Evolutionary conservation across 345 rosid species (phyloP).

Genomic region (Populus tremula): DNA sequence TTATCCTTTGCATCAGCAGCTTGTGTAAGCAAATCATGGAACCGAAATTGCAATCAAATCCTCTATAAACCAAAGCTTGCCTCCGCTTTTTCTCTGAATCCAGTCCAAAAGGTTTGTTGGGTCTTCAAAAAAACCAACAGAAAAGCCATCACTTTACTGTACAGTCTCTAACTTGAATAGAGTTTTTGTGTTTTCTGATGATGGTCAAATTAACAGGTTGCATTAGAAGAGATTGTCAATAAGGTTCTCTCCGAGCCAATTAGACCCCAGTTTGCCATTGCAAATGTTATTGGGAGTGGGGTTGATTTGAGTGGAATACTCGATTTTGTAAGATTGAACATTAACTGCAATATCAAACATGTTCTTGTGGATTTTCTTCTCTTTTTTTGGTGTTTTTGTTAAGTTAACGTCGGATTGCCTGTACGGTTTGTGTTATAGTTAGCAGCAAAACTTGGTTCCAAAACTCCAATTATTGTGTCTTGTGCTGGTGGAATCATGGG

Average conservation of each 20-base stretch:
- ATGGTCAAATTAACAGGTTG: slow-evolving; percentile 27
- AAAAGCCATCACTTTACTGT: too few relatives aligned
- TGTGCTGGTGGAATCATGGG: slow-evolving; percentile 51
- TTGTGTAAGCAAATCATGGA: slow-evolving; percentile 51
- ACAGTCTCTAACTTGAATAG: not conserved
- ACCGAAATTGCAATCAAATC: slow-evolving; percentile 28
- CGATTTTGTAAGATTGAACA: slow-evolving; percentile 22
- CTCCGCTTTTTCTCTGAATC: slow-evolving; percentile 47
- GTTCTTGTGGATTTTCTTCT: not conserved
- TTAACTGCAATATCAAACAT: not conserved
- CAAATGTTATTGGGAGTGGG: slow-evolving; percentile 20
- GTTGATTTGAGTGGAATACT: slow-evolving; percentile 14
- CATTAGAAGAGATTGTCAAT: slow-evolving; percentile 48
- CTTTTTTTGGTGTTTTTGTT: not conserved
- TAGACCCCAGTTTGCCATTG: slow-evolving; percentile 59
- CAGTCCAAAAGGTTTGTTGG: slow-evolving; percentile 20
- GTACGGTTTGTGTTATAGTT: slow-evolving; percentile 27
- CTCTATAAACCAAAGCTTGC: slow-evolving; percentile 52
- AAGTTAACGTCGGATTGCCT: too few relatives aligned
- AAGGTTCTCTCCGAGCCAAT: slow-evolving; percentile 60
- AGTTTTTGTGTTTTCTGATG: not conserved
- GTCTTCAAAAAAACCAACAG: not conserved
- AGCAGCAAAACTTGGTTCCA: slow-evolving; percentile 33
- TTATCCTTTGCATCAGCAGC: slow-evolving; percentile 23
- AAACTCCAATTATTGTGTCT: slow-evolving; percentile 41